Base-by-base conservation (phyloP, 371 early-diverging fungal species). In the Choanephora cucurbitarum region DNA sequence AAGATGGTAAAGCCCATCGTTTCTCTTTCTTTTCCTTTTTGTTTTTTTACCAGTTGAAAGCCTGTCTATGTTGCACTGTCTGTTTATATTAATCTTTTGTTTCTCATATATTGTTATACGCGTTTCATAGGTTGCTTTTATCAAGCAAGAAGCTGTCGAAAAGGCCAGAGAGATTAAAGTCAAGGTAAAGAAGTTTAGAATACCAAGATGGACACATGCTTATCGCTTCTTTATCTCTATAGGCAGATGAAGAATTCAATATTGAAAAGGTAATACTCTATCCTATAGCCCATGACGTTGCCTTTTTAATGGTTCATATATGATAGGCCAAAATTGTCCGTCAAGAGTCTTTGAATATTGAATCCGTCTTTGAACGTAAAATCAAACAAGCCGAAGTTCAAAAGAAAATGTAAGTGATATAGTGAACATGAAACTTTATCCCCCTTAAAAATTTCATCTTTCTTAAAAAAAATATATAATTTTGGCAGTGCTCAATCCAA, bases 171-270 rank as follows among this genome's bases (percentile, higher is more conserved):
- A 98, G 74, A 95, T 97, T 71, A 93, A 95, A 77, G 94, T 96
- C 79, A 98, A 97, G 87, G 93, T 88, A 73, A 44, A 44, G 17
- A 44, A 22, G 41, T n/a, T n/a, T n/a, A n/a, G n/a, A n/a, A n/a
- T n/a, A n/a, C n/a, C n/a, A n/a, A n/a, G n/a, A n/a, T n/a, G n/a
- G n/a, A n/a, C n/a, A n/a, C n/a, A n/a, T n/a, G n/a, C n/a, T n/a
- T n/a, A 2, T 21, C 9, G 6, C 7, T 43, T 21, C 14, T 6
- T 21, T 23, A 17, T 48, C 33, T 39, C 23, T 4, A 52, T 67
- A 87, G 88, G 98, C 97, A 46, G 94, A 95, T 77, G 98, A 98
- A 70, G 98, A 98, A 67, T 97, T 97, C 87, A 97, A 96, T 77
- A 98, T 98, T 79, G 98, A 97, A 77, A 95, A 96, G 88, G 93